Conservation (phyloP, 2,329 filamentous ascomycete genomes). For the Penicillium occitanis region DNA sequence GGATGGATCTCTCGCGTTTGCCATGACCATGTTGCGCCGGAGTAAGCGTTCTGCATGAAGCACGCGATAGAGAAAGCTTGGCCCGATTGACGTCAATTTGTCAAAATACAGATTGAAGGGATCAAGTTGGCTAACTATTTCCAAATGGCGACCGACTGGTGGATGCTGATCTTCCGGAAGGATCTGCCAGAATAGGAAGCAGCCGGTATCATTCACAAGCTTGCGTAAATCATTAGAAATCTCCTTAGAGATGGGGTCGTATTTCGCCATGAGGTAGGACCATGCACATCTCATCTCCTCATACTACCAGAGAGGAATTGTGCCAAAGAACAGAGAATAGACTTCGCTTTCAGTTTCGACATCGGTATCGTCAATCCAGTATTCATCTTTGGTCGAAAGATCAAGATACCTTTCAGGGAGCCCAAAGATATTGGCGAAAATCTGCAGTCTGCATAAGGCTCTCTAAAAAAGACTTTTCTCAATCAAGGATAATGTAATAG, state of each 20-base stretch:
- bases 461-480: conserved; percentile 8
- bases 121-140: neutral
- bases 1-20: neutral
- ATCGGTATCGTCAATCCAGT: neutral
- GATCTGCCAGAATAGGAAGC: neutral
- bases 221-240: conserved; percentile 3
- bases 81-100: neutral
- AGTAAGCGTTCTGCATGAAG: conserved; percentile 1
- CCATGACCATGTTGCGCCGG: neutral
- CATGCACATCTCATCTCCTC: conserved; percentile 12
- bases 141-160: neutral
- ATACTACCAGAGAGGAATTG: conserved; percentile 9
- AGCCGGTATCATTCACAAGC: neutral
- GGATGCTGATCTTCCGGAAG: neutral
- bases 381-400: neutral
- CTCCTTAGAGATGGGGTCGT: neutral
- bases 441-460: conserved; percentile 15
- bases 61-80: conserved; percentile 1
- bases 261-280: conserved; percentile 1
- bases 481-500: neutral
- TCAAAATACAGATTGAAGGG: neutral
- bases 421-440: conserved; percentile 9
- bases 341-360: neutral
- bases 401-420: neutral
- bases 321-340: conserved; percentile 6